Conservation (phyloP, 805 yeast genomes). For the Candida koratica region DNA sequence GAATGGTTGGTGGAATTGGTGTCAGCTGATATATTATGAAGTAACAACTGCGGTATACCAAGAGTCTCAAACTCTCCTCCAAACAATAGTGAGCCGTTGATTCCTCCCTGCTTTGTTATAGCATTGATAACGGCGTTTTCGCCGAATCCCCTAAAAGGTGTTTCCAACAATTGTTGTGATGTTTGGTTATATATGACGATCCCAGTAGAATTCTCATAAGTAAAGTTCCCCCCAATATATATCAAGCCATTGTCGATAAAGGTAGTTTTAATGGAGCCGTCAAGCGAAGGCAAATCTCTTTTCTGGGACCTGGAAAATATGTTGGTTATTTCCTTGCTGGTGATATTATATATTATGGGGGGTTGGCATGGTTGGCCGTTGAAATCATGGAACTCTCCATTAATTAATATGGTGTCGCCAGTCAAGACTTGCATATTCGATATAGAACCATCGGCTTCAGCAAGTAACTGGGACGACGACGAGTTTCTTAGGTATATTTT, state of each 20-base stretch:
- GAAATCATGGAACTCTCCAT: conserved; percentile 35
- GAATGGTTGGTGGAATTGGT: conserved; percentile 20
- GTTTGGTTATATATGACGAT: conserved; percentile 61
- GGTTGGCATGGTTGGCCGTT: conserved; percentile 23
- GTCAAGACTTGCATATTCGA: conserved; percentile 24
- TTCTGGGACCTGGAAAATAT: conserved; percentile 18
- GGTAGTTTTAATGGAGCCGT: conserved; percentile 33
- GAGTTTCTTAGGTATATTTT: conserved; percentile 23
- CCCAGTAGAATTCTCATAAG: conserved; percentile 50
- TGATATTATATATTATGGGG: conserved; percentile 35
- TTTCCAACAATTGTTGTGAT: conserved; percentile 34
- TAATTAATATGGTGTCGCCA: conserved; percentile 27
- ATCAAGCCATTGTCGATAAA: conserved; percentile 44
- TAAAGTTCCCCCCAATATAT: conserved; percentile 79
- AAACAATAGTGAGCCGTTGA: conserved; percentile 55
- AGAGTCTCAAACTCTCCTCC: conserved; percentile 73
- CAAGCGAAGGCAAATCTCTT: conserved; percentile 16
- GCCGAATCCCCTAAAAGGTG: conserved; percentile 79
- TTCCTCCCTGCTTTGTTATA: conserved; percentile 46
- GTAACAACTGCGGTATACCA: conserved; percentile 46
- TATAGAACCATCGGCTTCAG: conserved; percentile 30
- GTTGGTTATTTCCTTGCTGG: conserved; percentile 22
- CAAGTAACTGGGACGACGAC: conserved; percentile 20
- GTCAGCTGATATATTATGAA: conserved; percentile 30
- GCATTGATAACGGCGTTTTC: conserved; percentile 55